A percentile compares a stretch with the other conserved stretches of the same genome.
Evolutionary conservation across 192 early-diverging fungal species (phyloP).

Genomic region (Rhizophagus clarus): DNA sequence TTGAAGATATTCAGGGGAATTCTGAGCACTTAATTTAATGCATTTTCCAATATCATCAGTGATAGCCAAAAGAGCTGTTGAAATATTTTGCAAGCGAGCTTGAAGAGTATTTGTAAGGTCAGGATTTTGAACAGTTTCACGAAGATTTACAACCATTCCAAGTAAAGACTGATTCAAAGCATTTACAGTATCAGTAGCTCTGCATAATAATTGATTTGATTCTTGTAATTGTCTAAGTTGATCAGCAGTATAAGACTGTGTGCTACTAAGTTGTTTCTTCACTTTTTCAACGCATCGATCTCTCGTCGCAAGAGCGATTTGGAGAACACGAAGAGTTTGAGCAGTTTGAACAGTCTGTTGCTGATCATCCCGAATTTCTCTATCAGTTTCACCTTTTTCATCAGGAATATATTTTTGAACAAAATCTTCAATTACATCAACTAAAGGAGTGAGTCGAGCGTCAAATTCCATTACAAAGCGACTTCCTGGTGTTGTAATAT

Average conservation of each 20-base stretch:
- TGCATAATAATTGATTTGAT: neutral
- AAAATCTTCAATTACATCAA: conserved; percentile 56
- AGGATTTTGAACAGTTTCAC: conserved; percentile 13
- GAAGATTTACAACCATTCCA: neutral
- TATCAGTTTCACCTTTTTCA: conserved; percentile 33
- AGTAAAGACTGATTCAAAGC: neutral
- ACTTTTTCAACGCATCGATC: conserved; percentile 31
- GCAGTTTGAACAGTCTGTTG: conserved; percentile 39
- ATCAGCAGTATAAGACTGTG: neutral
- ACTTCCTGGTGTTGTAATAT: conserved; percentile 61
- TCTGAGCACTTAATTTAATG: conserved; percentile 39
- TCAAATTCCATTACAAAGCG: conserved; percentile 46
- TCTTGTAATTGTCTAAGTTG: conserved; percentile 12
- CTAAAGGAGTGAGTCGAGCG: conserved; percentile 40
- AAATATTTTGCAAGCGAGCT: neutral
- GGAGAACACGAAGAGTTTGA: conserved; percentile 39
- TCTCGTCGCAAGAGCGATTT: conserved; percentile 35
- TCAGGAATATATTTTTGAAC: conserved; percentile 47
- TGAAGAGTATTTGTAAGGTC: conserved; percentile 7
- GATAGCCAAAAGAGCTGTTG: conserved; percentile 29
- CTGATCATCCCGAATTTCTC: conserved; percentile 37
- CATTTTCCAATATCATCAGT: conserved; percentile 45
- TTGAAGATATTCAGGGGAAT: conserved; percentile 43
- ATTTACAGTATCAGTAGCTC: neutral
- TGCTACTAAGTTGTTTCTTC: neutral